A percentile compares a stretch with the other conserved stretches of the same genome.
Conservation (phyloP, 2,329 filamentous ascomycete species). For the Venturiaceae sp. region DNA sequence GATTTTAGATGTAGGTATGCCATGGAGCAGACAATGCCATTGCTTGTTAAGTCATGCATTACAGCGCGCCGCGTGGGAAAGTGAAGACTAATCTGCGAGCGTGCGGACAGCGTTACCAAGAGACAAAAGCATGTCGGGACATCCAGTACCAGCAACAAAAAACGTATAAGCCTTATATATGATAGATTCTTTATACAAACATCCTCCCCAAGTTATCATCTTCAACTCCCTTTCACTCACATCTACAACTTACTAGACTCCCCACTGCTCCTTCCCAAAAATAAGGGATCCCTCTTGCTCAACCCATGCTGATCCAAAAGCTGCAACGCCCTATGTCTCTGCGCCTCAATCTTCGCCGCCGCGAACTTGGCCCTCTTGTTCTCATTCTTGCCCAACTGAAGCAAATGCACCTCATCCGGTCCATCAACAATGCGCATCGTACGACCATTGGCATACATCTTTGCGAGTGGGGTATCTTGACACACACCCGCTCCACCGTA, state of each 20-base stretch:
- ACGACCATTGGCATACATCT: slow-evolving; percentile 68
- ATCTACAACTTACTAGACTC: slow-evolving; percentile 6
- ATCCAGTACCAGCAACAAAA: background rate
- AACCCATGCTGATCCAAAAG: slow-evolving; percentile 2
- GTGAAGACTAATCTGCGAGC: too few species aligned
- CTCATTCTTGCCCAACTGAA: slow-evolving; percentile 74
- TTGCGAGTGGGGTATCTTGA: slow-evolving; percentile 82
- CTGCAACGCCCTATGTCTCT: background rate
- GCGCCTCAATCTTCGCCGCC: slow-evolving; percentile 6
- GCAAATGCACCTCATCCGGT: slow-evolving; percentile 79
- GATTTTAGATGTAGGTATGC: too few species aligned
- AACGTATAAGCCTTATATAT: background rate
- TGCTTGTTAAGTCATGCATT: too few species aligned
- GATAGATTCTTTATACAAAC: background rate
- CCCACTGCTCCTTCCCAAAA: slow-evolving; percentile 1
- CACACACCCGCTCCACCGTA: slow-evolving; percentile 86
- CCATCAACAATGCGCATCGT: slow-evolving; percentile 85
- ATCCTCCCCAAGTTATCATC: background rate
- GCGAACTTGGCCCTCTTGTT: slow-evolving; percentile 41
- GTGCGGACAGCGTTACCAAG: too few species aligned
- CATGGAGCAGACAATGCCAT: too few species aligned
- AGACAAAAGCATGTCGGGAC: too few species aligned
- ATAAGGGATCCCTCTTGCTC: slow-evolving; percentile 4
- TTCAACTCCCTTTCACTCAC: background rate
- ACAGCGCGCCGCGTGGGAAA: too few species aligned